Conservation (phyloP, 2,329 filamentous ascomycete species). For the Fusarium sp. region DNA sequence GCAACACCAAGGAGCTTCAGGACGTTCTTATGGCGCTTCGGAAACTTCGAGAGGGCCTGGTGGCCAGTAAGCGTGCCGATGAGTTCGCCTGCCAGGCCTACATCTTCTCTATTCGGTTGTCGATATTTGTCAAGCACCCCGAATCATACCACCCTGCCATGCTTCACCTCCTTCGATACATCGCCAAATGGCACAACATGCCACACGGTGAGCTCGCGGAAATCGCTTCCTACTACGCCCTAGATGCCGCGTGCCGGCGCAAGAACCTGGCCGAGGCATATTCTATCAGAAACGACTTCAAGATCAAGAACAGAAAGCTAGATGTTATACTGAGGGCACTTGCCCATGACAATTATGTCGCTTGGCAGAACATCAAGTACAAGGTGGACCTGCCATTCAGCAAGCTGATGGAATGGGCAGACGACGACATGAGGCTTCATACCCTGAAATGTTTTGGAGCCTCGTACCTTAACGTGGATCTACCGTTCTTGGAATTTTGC, state of each 20-base stretch:
- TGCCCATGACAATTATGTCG: conserved; percentile 83
- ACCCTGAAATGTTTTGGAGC: conserved; percentile 88
- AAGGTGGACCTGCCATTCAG: conserved; percentile 84
- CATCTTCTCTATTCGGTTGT: conserved; percentile 88
- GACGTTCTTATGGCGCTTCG: conserved; percentile 85
- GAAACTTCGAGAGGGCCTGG: conserved; percentile 90
- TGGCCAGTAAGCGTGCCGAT: conserved; percentile 80
- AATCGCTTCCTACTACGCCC: conserved; percentile 81
- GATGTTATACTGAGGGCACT: conserved; percentile 77
- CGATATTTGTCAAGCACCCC: conserved; percentile 83
- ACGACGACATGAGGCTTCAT: conserved; percentile 78
- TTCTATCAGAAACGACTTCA: conserved; percentile 70
- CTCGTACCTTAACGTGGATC: conserved; percentile 81
- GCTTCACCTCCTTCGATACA: conserved; percentile 77
- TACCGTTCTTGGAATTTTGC: conserved; percentile 75
- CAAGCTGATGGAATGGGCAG: conserved; percentile 84
- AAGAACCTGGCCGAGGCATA: conserved; percentile 80
- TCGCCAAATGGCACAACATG: conserved; percentile 77
- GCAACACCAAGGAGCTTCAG: conserved; percentile 73
- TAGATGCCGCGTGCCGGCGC: conserved; percentile 90
- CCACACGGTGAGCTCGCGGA: conserved; percentile 80
- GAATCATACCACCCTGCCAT: conserved; percentile 93
- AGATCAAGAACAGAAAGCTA: conserved; percentile 74
- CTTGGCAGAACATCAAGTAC: conserved; percentile 78
- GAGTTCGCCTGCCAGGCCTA: conserved; percentile 90